Evolutionary conservation across 106 monocot species (phyloP), one percentile per base, ranked within the genome.

Genomic region (Dendrobium huoshanense): DNA sequence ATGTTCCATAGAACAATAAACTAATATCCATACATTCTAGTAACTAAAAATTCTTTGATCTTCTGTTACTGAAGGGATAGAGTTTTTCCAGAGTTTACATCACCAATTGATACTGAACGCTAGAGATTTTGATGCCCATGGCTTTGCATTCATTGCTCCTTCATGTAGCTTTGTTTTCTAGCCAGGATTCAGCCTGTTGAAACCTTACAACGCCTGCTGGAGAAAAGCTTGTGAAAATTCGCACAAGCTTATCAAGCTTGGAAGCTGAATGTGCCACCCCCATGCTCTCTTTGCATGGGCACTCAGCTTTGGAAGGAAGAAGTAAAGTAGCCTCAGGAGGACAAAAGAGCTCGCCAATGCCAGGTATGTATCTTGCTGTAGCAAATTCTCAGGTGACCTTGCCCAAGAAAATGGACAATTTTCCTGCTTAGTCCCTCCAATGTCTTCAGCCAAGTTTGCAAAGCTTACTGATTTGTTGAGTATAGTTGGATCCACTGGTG

Each of bases 341-440:
- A 94, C 80, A 67, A 94, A 94, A 13, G 55, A 75, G 5, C 48
- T 78, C 2, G 94, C 94, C 25, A 94, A 79, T 58, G 85, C 82
- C 19, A 91, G 78, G 55, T 87, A 88, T 5, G 82, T 81, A 41
- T 87, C 87, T 65, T 87, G 81, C 78, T 87, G 83, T 40, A 91
- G 79, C 68, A 95, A 70, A 33, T 87, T 95, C 84, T 95, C 95
- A 4, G 95, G 95, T 17, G 95, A 95, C 45, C 84, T 89, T 49
- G 92, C 95, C 92, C 90, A 95, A n/a, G 92, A 84, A 81, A 95
- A 95, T 8, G 92, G 90, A 24, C 95, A 95, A 22, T 82, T 88
- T 20, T 95, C 95, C 18, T 59, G 86, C 51, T 51, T 51, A 13
- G 15, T 11, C 2, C 78, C 64, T 56, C 84, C 84, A 22, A 56